These are phyloP conservation scores for Teunomyces aglyptinius DNA, from an alignment of 805 yeast genomes.

Conservation along the genomic window DNA sequence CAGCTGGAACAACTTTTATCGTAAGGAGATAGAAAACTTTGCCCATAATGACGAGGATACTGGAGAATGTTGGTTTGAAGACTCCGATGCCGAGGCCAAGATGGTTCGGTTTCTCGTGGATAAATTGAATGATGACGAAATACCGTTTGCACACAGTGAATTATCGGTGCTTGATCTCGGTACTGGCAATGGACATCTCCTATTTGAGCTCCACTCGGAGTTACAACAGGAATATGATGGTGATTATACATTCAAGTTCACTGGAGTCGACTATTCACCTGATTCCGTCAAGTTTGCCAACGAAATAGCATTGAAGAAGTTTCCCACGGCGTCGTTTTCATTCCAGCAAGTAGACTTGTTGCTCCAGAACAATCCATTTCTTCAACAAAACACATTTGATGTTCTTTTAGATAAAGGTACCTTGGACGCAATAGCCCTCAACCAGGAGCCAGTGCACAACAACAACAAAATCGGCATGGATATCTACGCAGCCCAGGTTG, in stretches of 20 bases:
- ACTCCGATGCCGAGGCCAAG: slow-evolving; percentile 85
- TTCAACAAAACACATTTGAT: slow-evolving; percentile 52
- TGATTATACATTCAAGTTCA: slow-evolving; percentile 16
- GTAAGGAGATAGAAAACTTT: slow-evolving; percentile 69
- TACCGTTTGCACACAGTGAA: slow-evolving; percentile 21
- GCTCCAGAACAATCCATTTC: slow-evolving; percentile 33
- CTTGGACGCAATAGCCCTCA: slow-evolving; percentile 91
- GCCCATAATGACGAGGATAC: slow-evolving; percentile 73
- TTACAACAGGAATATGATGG: slow-evolving; percentile 52
- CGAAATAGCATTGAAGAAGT: slow-evolving; percentile 46
- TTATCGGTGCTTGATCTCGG: slow-evolving; percentile 75
- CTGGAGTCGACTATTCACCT: slow-evolving; percentile 85
- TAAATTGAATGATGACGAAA: slow-evolving; percentile 35
- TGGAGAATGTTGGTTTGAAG: slow-evolving; percentile 97
- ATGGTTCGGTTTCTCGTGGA: slow-evolving; percentile 71
- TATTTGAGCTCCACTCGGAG: slow-evolving; percentile 67
- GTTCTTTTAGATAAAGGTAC: slow-evolving; percentile 92
- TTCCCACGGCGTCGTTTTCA: slow-evolving; percentile 37
- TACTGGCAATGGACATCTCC: slow-evolving; percentile 92
- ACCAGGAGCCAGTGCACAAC: slow-evolving; percentile 50
- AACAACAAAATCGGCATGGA: slow-evolving; percentile 50
- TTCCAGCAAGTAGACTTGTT: slow-evolving; percentile 76
- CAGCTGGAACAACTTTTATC: slow-evolving; percentile 87
- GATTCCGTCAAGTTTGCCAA: slow-evolving; percentile 76
- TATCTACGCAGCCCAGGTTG: slow-evolving; percentile 61